Base-by-base conservation (phyloP, 257 asterid species). In the Thymus mandschuricus region DNA sequence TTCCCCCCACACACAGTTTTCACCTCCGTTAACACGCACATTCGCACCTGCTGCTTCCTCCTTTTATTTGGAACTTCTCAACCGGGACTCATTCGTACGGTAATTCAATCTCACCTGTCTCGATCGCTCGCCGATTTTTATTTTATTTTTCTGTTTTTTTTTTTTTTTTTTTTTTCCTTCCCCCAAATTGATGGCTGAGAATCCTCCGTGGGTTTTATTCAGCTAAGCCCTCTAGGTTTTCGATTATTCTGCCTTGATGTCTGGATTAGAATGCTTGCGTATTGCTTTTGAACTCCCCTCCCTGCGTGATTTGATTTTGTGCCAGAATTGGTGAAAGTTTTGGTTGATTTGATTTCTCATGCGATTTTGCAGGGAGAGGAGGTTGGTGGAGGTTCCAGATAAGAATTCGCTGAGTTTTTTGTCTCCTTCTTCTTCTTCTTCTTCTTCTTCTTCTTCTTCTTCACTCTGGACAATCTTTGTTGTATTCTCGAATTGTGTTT, bases 391-490 rank as follows among this genome's bases (percentile, higher is more conserved):
- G 85, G 82, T 89, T 85, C 87, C 66, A 76, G 80, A 77, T 70
- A 78, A 79, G 83, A 77, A 79, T 78, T 74, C 21, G 74, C 78
- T 80, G 82, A 71, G 54, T 69, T 73, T 29, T 28, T n/a, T 27
- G 10, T 51, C 60, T 41, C 1, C 46, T 34, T 34, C 1, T 43
- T 43, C 21, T 21, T 21, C 21, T 21, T 21, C 21, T 21, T 6
- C 11, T 60, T 82, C 84, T 34, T 34, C 1, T 43, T 43, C 21
- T 21, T 21, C 21, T 21, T 21, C 21, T 21, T 6, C 11, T 60
- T 82, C 84, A 84, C 74, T 84, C 96, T 87, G 94, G 94, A 89
- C 84, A 75, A 76, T 78, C 73, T 86, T 64, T 64, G 15, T 79
- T 62, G 70, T 79, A 54, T 38, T 64, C 75, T 75, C 75, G 73